These are phyloP conservation scores for Sporobolomyces pararoseus DNA, from an alignment of 768 basidiomycete genomes.

Conservation along the genomic window DNA sequence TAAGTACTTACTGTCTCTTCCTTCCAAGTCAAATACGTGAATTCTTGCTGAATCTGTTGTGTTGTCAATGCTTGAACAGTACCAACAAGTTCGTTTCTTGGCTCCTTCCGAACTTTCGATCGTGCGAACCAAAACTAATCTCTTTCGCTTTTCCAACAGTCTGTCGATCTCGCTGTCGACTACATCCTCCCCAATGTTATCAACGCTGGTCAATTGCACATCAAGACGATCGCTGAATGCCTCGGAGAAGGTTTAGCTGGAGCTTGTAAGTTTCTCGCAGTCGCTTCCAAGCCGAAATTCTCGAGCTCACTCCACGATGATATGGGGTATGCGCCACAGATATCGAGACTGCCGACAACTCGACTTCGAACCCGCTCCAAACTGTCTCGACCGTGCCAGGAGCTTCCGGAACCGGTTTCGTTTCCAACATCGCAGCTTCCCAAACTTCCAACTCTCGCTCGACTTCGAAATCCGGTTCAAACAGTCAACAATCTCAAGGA, in stretches of 20 bases:
- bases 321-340: constrained; percentile 19
- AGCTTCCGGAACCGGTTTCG: constrained; percentile 33
- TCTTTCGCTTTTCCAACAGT: constrained; percentile 55
- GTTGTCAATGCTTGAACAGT: constrained; percentile 54
- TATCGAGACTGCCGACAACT: constrained; percentile 34
- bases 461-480: not conserved
- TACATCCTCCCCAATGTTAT: constrained; percentile 80
- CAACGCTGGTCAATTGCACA: constrained; percentile 62
- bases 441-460: not conserved
- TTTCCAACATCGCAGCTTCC: not conserved
- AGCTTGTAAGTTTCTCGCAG: constrained; percentile 54
- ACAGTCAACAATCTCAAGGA: not conserved
- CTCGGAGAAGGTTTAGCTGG: constrained; percentile 59
- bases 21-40: no score
- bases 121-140: not conserved
- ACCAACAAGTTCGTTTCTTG: constrained; percentile 55
- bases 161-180: constrained; percentile 77
- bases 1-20: no score
- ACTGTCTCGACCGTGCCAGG: constrained; percentile 27
- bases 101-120: not conserved
- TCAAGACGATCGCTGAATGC: constrained; percentile 70
- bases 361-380: constrained; percentile 3
- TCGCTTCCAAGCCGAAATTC: no score
- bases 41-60: no score
- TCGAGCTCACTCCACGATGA: no score